These are phyloP conservation scores for Fusarium armeniacum DNA, from an alignment of 2,329 filamentous ascomycete species.

Conservation along the genomic window DNA sequence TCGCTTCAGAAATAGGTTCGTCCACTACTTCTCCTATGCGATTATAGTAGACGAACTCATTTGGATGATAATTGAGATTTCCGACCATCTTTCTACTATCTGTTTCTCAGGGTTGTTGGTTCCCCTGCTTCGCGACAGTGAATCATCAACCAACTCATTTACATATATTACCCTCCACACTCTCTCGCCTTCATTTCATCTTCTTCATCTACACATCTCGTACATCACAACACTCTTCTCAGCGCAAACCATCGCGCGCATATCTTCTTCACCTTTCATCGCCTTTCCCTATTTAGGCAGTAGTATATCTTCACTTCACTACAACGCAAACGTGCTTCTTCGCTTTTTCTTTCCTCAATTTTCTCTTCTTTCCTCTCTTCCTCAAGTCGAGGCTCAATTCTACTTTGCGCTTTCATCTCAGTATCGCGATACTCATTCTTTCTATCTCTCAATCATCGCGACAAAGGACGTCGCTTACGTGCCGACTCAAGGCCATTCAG, in stretches of 20 bases:
- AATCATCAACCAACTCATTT: slow-evolving; percentile 28
- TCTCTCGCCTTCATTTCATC: slow-evolving; percentile 22
- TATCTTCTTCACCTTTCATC: slow-evolving; percentile 12
- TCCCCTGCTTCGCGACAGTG: background rate
- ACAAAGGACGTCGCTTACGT: background rate
- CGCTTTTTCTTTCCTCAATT: background rate
- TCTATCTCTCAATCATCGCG: background rate
- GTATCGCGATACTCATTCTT: slow-evolving; percentile 1
- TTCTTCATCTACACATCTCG: slow-evolving; percentile 16
- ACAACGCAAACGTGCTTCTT: background rate
- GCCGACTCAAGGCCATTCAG: slow-evolving; percentile 4
- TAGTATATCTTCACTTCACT: background rate
- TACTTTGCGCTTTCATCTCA: background rate
- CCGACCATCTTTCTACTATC: background rate
- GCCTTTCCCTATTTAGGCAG: slow-evolving; percentile 1
- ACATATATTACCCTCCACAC: slow-evolving; percentile 3
- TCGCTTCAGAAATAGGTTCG: slow-evolving; percentile 7
- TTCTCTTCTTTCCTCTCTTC: background rate
- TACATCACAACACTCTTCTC: background rate
- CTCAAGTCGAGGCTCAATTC: background rate
- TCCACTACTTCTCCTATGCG: slow-evolving; percentile 4
- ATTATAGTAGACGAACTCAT: slow-evolving; percentile 18
- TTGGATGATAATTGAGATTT: background rate
- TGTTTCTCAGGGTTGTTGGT: background rate
- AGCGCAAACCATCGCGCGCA: background rate